Evolutionary conservation across 768 basidiomycete species (phyloP), one percentile per base, ranked within the genome.

Genomic region (Leccinellum rugosiceps): DNA sequence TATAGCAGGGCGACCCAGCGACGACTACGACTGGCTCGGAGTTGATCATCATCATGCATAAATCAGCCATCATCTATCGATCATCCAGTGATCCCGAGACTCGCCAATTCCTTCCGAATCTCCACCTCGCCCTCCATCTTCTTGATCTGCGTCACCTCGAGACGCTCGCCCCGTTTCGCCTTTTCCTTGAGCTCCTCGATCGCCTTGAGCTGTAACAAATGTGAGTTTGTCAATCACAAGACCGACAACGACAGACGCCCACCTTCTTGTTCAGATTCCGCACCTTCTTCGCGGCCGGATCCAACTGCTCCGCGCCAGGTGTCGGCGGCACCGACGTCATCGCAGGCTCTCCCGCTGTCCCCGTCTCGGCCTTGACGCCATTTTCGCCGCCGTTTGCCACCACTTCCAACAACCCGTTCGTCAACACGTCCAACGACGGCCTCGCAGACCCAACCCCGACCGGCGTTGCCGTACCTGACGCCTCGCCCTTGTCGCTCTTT

Each of bases 131-230:
- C 87, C 43, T 97, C 94, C 66, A 98, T 96, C 83, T 99, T 99
- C 83, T 90, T 91, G 64, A 96, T 77, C 74, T 99, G 96, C 17
- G 96, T 99, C 56, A 87, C 87, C 73, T 99, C 96, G 30, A 99
- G 80, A 55, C 88, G 83, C 72, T 98, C 95, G 1, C 97, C 96
- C 34, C 90, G 83, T 67, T 83, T 88, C 26, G 84, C 82, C 77
- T 94, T 94, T 63, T 91, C 92, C 77, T 98, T 98, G 50, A 99
- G 84, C 67, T 98, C 95, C 21, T 98, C 94, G 63, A 99, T 98
- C n/a, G 96, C 96, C 72, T 97, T 98, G 63, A 99, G 80, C 94
- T 97, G 63, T 35, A 55, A 6, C 21, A 32, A 26, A 19, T 17
- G 3, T 6, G 44, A 19, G 28, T 10, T 8, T 32, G 13, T 34